Conservation (phyloP, 352 stramenopile species). For the Phytophthora quininea region DNA sequence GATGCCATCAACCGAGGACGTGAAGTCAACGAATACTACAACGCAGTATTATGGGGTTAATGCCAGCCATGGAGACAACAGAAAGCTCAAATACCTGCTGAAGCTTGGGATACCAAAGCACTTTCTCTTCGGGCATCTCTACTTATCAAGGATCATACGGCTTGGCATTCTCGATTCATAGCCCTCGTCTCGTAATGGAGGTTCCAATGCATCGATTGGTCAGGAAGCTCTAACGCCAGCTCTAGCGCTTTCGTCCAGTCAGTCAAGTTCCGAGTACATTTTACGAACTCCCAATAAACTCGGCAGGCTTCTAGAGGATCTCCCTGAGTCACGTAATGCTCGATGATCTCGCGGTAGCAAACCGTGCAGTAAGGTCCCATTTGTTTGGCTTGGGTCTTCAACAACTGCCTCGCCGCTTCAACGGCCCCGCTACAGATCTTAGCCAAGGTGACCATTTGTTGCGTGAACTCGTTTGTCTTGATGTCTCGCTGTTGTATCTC, state of each 20-base stretch:
- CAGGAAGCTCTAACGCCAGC: slow-evolving; percentile 44
- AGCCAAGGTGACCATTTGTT: slow-evolving; percentile 13
- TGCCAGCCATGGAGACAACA: too few relatives aligned
- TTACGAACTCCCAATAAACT: slow-evolving; percentile 62
- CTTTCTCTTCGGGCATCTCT: too few relatives aligned
- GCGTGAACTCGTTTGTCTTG: slow-evolving; percentile 7
- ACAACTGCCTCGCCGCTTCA: slow-evolving; percentile 8
- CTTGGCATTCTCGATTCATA: neutral
- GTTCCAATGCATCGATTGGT: slow-evolving; percentile 62
- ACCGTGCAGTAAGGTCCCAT: slow-evolving; percentile 37
- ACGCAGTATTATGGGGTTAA: too few relatives aligned
- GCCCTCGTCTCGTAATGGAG: slow-evolving; percentile 17
- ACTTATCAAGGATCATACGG: neutral
- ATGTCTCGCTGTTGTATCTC: slow-evolving; percentile 10
- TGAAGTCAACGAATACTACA: too few relatives aligned
- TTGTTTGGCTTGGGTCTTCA: slow-evolving; percentile 23
- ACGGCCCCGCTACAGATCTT: slow-evolving; percentile 8
- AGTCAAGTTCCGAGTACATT: slow-evolving; percentile 45
- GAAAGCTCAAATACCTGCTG: too few relatives aligned
- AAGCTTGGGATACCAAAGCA: too few relatives aligned
- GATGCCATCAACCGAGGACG: neutral
- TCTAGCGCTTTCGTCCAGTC: slow-evolving; percentile 60
- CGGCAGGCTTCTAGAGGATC: slow-evolving; percentile 45
- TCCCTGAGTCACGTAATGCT: slow-evolving; percentile 42
- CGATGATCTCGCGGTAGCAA: slow-evolving; percentile 64